Percentiles rank a stretch among this genome's conserved stretches.
phyloP scores from a whole-genome alignment of 176 grass and related monocot species.

The Lolium rigidum region DNA sequence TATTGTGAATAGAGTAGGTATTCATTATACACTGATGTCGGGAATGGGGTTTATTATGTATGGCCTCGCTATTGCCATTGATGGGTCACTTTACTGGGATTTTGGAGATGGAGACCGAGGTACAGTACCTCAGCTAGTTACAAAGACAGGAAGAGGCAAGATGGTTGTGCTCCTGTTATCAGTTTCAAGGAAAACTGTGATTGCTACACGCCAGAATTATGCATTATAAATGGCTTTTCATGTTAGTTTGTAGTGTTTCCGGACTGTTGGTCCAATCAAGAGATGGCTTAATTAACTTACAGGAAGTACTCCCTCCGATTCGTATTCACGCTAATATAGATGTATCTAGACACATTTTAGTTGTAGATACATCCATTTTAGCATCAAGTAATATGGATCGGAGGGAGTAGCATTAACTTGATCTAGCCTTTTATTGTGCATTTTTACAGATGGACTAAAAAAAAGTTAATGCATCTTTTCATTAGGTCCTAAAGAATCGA shows the following conservation, averaged over 20 bases:
- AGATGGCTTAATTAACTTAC: slow-evolving; percentile 18
- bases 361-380: no score
- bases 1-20: slow-evolving; percentile 28
- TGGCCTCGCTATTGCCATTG: not conserved
- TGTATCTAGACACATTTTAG: no score
- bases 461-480: not conserved
- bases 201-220: not conserved
- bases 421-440: slow-evolving; percentile 8
- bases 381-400: no score
- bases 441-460: slow-evolving; percentile 2
- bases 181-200: not conserved
- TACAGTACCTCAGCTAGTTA: not conserved
- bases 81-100: slow-evolving; percentile 7
- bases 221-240: not conserved
- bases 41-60: not conserved
- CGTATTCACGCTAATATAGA: no score
- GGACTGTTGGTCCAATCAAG: not conserved
- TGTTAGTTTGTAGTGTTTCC: not conserved
- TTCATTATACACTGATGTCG: not conserved
- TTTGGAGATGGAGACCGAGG: not conserved
- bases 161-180: not conserved
- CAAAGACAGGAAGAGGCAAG: not conserved
- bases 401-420: not conserved
- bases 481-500: slow-evolving; percentile 8
- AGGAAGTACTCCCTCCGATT: not conserved